Percentiles rank a stretch among this genome's conserved stretches.
These are phyloP conservation scores for Ramalina peruviana DNA, from an alignment of 495 filamentous ascomycete species.

Conservation along the genomic window DNA sequence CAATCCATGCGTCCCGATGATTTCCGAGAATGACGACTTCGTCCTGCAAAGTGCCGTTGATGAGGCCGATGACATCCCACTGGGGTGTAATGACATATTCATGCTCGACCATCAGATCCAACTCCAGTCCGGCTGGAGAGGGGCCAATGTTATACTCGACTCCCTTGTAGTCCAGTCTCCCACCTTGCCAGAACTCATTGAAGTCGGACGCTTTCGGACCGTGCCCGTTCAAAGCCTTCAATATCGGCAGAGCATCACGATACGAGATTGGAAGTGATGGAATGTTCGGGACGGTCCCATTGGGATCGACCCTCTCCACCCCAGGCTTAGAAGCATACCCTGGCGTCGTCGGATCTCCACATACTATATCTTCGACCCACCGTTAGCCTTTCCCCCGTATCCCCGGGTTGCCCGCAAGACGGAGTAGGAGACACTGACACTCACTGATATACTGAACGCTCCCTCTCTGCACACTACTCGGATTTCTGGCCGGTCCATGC, in stretches of 20 bases:
- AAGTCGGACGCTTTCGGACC: constrained; percentile 70
- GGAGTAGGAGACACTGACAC: constrained; percentile 6
- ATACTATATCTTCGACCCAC: constrained; percentile 34
- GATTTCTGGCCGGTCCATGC: constrained; percentile 72
- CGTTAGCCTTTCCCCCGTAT: constrained; percentile 3
- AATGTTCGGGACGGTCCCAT: constrained; percentile 61
- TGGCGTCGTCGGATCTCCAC: constrained; percentile 70
- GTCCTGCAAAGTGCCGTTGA: constrained; percentile 77
- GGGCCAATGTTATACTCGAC: constrained; percentile 89
- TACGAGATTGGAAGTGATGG: constrained; percentile 91
- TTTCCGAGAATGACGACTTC: constrained; percentile 92
- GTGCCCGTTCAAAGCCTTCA: constrained; percentile 79
- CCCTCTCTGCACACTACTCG: constrained; percentile 84
- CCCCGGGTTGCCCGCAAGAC: background rate
- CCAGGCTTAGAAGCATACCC: constrained; percentile 91
- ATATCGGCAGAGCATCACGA: constrained; percentile 65
- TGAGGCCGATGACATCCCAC: constrained; percentile 91
- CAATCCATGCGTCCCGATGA: constrained; percentile 90
- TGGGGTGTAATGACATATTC: constrained; percentile 79
- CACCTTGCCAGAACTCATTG: constrained; percentile 54
- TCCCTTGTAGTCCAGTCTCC: constrained; percentile 65
- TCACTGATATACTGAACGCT: constrained; percentile 71
- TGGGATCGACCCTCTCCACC: constrained; percentile 57
- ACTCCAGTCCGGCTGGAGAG: constrained; percentile 54
- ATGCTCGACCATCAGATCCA: constrained; percentile 79